Conservation (phyloP, 1,284 basidiomycete species). For the Tylopilus sp. region DNA sequence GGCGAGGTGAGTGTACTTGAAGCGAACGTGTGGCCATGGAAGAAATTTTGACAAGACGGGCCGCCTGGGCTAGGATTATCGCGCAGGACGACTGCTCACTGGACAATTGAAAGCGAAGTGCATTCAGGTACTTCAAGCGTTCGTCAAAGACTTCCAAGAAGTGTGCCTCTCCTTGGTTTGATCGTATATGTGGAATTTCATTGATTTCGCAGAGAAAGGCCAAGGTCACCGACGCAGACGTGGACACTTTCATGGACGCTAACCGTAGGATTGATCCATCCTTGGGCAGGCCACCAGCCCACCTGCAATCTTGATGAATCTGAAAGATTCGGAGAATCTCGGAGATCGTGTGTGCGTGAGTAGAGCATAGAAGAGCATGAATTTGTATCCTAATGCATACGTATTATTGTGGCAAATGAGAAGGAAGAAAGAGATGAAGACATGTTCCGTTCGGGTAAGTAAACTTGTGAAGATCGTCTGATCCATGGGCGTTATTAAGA, state of each 20-base stretch:
- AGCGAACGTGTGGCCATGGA: not conserved
- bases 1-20: slow-evolving; percentile 57
- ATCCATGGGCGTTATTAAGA: not conserved
- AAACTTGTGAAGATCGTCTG: slow-evolving; percentile 1
- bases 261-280: slow-evolving; percentile 73
- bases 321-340: not conserved
- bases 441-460: slow-evolving; percentile 7
- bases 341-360: not conserved
- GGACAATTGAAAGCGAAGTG: slow-evolving; percentile 92
- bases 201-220: slow-evolving; percentile 61
- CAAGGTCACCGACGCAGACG: slow-evolving; percentile 75
- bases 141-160: slow-evolving; percentile 89
- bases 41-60: not conserved
- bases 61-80: slow-evolving; percentile 68
- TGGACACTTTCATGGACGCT: slow-evolving; percentile 82
- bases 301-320: slow-evolving; percentile 1
- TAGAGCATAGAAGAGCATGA: slow-evolving; percentile 2
- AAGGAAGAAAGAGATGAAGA: not conserved
- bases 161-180: slow-evolving; percentile 40
- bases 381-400: not conserved
- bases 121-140: slow-evolving; percentile 80
- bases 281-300: slow-evolving; percentile 27
- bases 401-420: slow-evolving; percentile 3
- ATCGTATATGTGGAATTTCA: slow-evolving; percentile 4
- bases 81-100: slow-evolving; percentile 83